A percentile compares a stretch with the other conserved stretches of the same genome.
Evolutionary conservation across 1,284 basidiomycete genomes (phyloP).

Genomic region (Cerrena zonata): DNA sequence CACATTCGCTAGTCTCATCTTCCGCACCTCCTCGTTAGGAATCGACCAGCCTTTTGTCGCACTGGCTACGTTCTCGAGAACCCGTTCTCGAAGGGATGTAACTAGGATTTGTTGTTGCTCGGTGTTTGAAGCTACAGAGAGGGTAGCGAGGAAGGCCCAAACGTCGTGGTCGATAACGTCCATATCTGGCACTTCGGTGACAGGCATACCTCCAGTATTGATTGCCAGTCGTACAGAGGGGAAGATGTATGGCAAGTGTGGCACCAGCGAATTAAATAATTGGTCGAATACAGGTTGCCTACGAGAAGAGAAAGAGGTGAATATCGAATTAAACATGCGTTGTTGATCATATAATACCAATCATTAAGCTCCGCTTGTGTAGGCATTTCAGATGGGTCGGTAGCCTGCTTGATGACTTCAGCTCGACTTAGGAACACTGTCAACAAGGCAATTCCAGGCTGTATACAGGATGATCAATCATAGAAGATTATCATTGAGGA

Average conservation of each 20-base stretch:
- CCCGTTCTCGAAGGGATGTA: constrained; percentile 83
- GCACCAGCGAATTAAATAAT: constrained; percentile 74
- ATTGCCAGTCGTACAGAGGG: constrained; percentile 77
- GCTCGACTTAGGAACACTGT: constrained; percentile 90
- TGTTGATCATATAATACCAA: constrained; percentile 54
- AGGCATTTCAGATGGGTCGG: constrained; percentile 51
- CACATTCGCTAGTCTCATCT: constrained; percentile 71
- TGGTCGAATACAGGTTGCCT: constrained; percentile 83
- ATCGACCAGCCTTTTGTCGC: constrained; percentile 68
- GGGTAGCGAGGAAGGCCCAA: constrained; percentile 86
- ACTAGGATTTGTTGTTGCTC: constrained; percentile 87
- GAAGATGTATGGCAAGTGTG: constrained; percentile 78
- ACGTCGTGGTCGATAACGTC: constrained; percentile 85
- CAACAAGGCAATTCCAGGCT: constrained; percentile 90
- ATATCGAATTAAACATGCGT: too few species aligned
- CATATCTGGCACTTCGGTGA: constrained; percentile 33
- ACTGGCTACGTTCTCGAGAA: constrained; percentile 78
- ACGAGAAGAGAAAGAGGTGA: constrained; percentile 2
- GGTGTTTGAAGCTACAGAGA: constrained; percentile 80
- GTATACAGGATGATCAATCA: constrained; percentile 3
- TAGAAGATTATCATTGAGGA: not conserved
- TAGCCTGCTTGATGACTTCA: constrained; percentile 78
- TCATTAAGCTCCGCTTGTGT: constrained; percentile 74
- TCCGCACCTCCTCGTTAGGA: constrained; percentile 61
- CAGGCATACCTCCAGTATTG: constrained; percentile 27